Evolutionary conservation across 495 filamentous ascomycete species (phyloP).

Genomic region (Aspergillus panamensis): DNA sequence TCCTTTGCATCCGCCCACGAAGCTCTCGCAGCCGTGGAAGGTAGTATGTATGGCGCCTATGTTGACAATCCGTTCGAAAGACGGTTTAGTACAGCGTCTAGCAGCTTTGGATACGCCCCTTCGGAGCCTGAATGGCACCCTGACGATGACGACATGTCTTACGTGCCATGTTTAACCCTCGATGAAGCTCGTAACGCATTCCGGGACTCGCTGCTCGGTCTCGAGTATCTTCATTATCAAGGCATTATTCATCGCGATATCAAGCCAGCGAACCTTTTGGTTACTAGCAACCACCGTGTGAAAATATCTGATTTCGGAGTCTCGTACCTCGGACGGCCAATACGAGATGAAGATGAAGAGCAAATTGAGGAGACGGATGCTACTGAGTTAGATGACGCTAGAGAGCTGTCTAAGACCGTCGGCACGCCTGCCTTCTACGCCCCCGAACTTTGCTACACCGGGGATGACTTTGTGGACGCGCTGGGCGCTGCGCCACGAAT

Average conservation of each 20-base stretch:
- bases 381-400: constrained; percentile 79
- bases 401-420: constrained; percentile 95
- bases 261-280: constrained; percentile 95
- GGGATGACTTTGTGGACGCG: constrained; percentile 44
- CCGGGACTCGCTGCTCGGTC: constrained; percentile 85
- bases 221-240: constrained; percentile 96
- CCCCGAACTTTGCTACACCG: constrained; percentile 89
- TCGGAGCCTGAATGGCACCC: constrained; percentile 52
- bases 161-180: constrained; percentile 87
- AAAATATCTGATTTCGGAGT: constrained; percentile 99
- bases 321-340: constrained; percentile 86
- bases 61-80: constrained; percentile 50
- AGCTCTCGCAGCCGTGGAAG: constrained; percentile 58
- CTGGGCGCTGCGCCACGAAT: constrained; percentile 50
- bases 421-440: constrained; percentile 98
- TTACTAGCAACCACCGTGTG: constrained; percentile 77
- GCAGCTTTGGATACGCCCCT: constrained; percentile 50
- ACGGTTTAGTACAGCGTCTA: constrained; percentile 46
- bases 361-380: constrained; percentile 80
- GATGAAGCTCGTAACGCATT: constrained; percentile 83
- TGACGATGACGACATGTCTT: constrained; percentile 75
- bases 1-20: constrained; percentile 46
- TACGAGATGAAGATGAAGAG: constrained; percentile 73
- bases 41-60: constrained; percentile 73
- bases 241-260: constrained; percentile 98